Percentiles rank a stretch among this genome's conserved stretches.
These are phyloP conservation scores for Monilinia polystroma DNA, from an alignment of 2,329 filamentous ascomycete genomes.

Conservation along the genomic window DNA sequence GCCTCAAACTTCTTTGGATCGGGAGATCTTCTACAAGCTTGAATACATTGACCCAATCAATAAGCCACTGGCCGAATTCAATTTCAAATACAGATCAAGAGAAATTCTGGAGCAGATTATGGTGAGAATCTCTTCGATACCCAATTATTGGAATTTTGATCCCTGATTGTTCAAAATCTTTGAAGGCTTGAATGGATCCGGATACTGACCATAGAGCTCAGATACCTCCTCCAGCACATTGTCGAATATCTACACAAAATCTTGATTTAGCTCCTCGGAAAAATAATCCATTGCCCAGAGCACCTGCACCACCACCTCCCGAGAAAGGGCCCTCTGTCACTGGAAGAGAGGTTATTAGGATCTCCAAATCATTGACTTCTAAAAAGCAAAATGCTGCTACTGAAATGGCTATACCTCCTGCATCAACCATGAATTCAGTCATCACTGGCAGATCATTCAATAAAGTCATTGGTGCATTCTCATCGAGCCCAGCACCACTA, in stretches of 20 bases:
- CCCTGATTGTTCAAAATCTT: background rate
- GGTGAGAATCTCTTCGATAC: background rate
- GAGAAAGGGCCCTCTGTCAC: background rate
- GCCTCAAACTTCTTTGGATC: background rate
- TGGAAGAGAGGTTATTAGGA: background rate
- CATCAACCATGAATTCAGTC: background rate
- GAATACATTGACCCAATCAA: constrained; percentile 19
- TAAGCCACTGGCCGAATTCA: constrained; percentile 20
- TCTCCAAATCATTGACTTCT: background rate
- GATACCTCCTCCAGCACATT: background rate
- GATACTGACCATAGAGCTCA: background rate
- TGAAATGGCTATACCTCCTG: background rate
- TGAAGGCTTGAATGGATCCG: background rate
- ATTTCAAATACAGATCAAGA: constrained; percentile 24
- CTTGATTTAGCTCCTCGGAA: background rate
- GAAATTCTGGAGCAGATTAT: constrained; percentile 19
- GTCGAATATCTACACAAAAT: background rate
- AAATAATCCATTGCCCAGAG: background rate
- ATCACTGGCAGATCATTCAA: background rate
- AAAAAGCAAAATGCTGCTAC: background rate
- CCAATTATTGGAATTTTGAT: background rate
- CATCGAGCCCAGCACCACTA: background rate
- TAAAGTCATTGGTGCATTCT: background rate
- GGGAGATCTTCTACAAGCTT: constrained; percentile 14
- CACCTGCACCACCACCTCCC: background rate